Percentiles rank a stretch among this genome's conserved stretches.
Evolutionary conservation across 306 rosid genomes (phyloP).

Genomic region (Pueraria montana): DNA sequence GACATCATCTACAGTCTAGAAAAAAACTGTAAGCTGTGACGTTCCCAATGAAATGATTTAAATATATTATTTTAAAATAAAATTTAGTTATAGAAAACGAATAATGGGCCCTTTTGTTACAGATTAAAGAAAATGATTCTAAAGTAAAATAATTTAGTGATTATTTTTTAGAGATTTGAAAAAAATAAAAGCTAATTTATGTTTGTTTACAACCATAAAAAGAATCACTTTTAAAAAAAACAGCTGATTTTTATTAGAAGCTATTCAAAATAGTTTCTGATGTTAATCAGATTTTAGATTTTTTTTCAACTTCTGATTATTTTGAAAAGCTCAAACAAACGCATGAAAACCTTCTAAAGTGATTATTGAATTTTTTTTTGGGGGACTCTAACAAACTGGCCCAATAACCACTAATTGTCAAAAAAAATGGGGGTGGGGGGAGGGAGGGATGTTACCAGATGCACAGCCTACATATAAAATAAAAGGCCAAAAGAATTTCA

Average conservation of each 20-base stretch:
- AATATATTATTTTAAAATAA: background rate
- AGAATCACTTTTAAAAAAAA: background rate
- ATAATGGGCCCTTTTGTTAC: background rate
- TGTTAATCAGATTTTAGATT: background rate
- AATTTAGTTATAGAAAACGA: background rate
- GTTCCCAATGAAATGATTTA: background rate
- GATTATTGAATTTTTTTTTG: no score
- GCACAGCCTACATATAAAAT: background rate
- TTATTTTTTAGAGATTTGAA: background rate
- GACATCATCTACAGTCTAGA: conserved; percentile 11
- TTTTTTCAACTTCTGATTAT: background rate
- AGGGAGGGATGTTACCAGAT: background rate
- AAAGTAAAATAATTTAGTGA: background rate
- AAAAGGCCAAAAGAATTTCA: background rate
- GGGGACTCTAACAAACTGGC: no score
- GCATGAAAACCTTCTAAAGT: background rate
- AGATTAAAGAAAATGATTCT: background rate
- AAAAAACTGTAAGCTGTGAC: conserved; percentile 18
- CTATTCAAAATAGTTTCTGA: background rate
- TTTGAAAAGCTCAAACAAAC: background rate
- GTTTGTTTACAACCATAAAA: no score
- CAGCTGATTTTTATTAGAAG: background rate
- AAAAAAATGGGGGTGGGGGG: no score
- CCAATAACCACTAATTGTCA: background rate
- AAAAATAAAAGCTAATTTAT: no score